Base-by-base conservation (phyloP, 2,329 filamentous ascomycete species). In the Acrocalymma vagum region DNA sequence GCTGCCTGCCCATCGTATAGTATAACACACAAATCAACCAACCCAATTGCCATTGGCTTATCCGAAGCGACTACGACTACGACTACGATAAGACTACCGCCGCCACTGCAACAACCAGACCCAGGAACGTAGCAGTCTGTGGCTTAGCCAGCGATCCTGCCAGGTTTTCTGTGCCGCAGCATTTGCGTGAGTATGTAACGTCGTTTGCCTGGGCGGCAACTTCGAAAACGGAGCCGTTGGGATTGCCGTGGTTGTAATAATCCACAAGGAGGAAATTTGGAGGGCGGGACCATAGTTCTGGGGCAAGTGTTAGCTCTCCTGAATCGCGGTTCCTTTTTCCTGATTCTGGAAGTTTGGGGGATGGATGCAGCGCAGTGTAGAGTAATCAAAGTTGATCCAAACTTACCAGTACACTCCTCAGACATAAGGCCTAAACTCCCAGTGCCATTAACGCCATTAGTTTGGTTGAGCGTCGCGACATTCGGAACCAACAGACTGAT, bases 111-210 rank as follows among this genome's bases (percentile, higher is more conserved):
- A 60, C 17, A 0, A 59, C 32, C 1, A 63, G 35, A 6, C 40
- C 51, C 17, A 62, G 39, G 29, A 52, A 61, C n/a, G 39, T 45
- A 1, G 31, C 33, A 8, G 54, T 46, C n/a, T n/a, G n/a, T 2
- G 59, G 50, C 10, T 21, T 33, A 14, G 47, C 13, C 4, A 50
- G 35, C 4, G 31, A 25, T 7, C 34, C 29, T 10, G 55, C 58
- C 0, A 50, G 22, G 7, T 55, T 62, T 11, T 42, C 45, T 8
- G 44, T 60, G 3, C 83, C 84, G 54, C 84, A 87, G 61, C 84
- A 87, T 4, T 69, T 43, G 28, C 76, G 65, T 29, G 76, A 76
- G 62, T 90, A 92, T 0, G 81, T 85, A 30, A 94, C 87, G 45
- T 86, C 84, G 67, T 93, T 94, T 53, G 83, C 80, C 3, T 48